Base-by-base conservation (phyloP, 164 flowering plant genomes). In the Euptelea pleiosperma region DNA sequence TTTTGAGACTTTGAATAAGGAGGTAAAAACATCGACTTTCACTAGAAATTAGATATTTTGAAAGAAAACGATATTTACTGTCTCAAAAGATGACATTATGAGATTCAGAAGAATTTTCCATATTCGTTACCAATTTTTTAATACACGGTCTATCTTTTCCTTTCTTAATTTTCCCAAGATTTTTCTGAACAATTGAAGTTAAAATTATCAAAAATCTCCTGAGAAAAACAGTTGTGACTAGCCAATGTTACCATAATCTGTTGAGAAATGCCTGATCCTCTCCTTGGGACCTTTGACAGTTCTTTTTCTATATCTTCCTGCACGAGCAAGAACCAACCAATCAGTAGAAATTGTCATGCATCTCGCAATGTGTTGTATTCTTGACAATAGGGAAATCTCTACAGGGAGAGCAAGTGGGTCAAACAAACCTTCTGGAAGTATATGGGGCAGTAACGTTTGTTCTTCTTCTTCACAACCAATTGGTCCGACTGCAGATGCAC, bases 301-400 rank as follows among this genome's bases (percentile, higher is more conserved):
- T 89, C 96, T 43, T 66, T 79, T 67, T 87, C 98, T 58, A 93
- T 75, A 70, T 93, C 98, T 79, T 93, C 98, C 98, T 92, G 75
- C 50, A 66, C 10, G 40, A 61, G 21, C 21, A 31, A 62, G 34
- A 57, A 48, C 33, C 39, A 61, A 49, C 12, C 11, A 53, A 60
- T 40, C 55, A 58, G 19, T 43, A 25, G 34, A 15, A 53, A 21
- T 26, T 14, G 31, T 9, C 39, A 40, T 42, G 26, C 22, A 42
- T 26, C 3, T 34, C 24, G n/a, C n/a, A n/a, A n/a, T 18, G 9
- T 4, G 21, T 21, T 22, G 18, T 14, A 19, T 22, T 37, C 21
- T 33, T 30, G 19, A 24, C 47, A 52, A 42, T 2, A 12, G 5
- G 29, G 14, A 6, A 40, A 30, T 11, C 8, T 25, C 18, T 60